A percentile compares a stretch with the other conserved stretches of the same genome.
Evolutionary conservation across 495 filamentous ascomycete genomes (phyloP).

Genomic region (Aspergillus homomorphus): DNA sequence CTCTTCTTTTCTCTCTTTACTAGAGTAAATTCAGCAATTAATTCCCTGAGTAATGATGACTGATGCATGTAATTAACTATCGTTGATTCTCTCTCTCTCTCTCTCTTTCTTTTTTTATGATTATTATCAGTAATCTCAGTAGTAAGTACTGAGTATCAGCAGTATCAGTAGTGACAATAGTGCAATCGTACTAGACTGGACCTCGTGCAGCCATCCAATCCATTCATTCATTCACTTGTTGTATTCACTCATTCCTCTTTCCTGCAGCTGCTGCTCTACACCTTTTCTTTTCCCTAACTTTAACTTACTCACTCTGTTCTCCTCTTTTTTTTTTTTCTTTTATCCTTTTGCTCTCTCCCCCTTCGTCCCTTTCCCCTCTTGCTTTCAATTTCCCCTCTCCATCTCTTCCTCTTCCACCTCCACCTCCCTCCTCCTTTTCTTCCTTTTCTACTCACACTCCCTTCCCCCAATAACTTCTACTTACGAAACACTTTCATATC

Average conservation of each 20-base stretch:
- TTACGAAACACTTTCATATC: too few species aligned
- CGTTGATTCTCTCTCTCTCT: too few species aligned
- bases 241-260: background rate
- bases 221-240: slow-evolving; percentile 4
- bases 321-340: slow-evolving; percentile 20
- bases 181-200: background rate
- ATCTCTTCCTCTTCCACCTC: slow-evolving; percentile 6
- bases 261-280: background rate
- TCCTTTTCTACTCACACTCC: slow-evolving; percentile 2
- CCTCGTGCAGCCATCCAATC: slow-evolving; percentile 11
- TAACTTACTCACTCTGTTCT: slow-evolving; percentile 6
- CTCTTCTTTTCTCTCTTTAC: background rate
- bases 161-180: background rate
- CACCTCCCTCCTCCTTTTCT: slow-evolving; percentile 10
- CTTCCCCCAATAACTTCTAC: too few species aligned
- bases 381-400: slow-evolving; percentile 11
- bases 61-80: background rate
- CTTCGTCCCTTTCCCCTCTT: slow-evolving; percentile 10
- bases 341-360: slow-evolving; percentile 20
- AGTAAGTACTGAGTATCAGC: background rate
- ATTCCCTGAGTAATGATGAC: background rate
- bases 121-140: background rate
- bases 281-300: background rate
- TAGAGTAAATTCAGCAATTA: background rate
- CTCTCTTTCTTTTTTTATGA: too few species aligned